phyloP scores from a whole-genome alignment of 352 stramenopile genomes.

The Phytophthora nicotianae region DNA sequence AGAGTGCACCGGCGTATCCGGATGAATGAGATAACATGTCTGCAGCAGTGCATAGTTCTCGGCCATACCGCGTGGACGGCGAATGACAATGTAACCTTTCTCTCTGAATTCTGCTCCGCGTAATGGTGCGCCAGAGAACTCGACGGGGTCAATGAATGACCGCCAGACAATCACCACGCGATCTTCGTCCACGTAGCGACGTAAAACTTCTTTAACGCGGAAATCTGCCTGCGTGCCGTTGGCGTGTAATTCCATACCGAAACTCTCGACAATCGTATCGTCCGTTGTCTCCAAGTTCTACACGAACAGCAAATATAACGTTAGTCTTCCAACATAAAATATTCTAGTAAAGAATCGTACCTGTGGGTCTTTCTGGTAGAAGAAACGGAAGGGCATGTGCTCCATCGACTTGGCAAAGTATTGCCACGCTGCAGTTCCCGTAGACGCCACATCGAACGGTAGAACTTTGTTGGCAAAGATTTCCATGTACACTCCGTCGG shows the following conservation, averaged over 20 bases:
- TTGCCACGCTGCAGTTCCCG: constrained; percentile 46
- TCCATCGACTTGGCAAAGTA: constrained; percentile 52
- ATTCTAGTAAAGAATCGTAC: constrained; percentile 11
- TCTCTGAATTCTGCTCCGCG: constrained; percentile 54
- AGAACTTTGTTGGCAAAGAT: constrained; percentile 57
- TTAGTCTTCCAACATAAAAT: not conserved
- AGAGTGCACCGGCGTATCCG: constrained; percentile 38
- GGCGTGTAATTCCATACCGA: constrained; percentile 55
- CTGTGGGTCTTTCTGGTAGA: constrained; percentile 45
- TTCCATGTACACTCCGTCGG: constrained; percentile 45
- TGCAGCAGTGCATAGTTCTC: constrained; percentile 46
- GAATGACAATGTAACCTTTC: constrained; percentile 63
- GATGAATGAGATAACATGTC: constrained; percentile 63
- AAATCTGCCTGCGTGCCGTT: constrained; percentile 59
- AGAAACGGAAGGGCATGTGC: constrained; percentile 45
- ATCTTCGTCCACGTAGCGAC: constrained; percentile 50
- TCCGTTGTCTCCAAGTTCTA: constrained; percentile 43
- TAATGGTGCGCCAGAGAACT: constrained; percentile 52
- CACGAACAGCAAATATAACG: not conserved
- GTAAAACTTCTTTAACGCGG: constrained; percentile 59
- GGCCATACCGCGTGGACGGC: constrained; percentile 36
- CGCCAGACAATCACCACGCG: constrained; percentile 64
- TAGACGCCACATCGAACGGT: constrained; percentile 41
- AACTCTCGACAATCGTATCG: constrained; percentile 64
- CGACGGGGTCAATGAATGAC: constrained; percentile 58